A percentile compares a stretch with the other conserved stretches of the same genome.
These are phyloP conservation scores for Hypoxylon sp. DNA, from an alignment of 2,329 filamentous ascomycete genomes.

Conservation along the genomic window DNA sequence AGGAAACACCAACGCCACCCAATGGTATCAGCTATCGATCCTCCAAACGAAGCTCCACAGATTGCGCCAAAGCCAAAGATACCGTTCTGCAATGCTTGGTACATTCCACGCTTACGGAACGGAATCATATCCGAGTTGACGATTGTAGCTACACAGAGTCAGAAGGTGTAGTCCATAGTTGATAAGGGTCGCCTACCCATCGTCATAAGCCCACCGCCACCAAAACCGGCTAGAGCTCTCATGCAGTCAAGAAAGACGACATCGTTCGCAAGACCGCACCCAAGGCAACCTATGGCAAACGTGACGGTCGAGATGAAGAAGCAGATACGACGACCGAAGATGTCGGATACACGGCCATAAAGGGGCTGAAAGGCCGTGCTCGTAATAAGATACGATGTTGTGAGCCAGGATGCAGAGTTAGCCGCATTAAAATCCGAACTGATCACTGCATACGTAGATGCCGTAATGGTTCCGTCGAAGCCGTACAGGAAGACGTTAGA, in stretches of 20 bases:
- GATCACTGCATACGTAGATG: slow-evolving; percentile 79
- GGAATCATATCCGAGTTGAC: slow-evolving; percentile 75
- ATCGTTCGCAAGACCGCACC: slow-evolving; percentile 71
- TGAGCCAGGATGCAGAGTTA: slow-evolving; percentile 80
- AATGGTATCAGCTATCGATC: slow-evolving; percentile 71
- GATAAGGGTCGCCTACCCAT: slow-evolving; percentile 65
- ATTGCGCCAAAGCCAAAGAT: slow-evolving; percentile 73
- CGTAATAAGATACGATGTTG: slow-evolving; percentile 78
- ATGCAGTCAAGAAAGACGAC: slow-evolving; percentile 73
- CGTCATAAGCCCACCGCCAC: slow-evolving; percentile 75
- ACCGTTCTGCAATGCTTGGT: slow-evolving; percentile 71
- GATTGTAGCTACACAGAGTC: slow-evolving; percentile 59
- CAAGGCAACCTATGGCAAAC: slow-evolving; percentile 73
- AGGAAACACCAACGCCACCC: slow-evolving; percentile 78
- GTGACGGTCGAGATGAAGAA: slow-evolving; percentile 74
- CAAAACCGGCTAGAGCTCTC: slow-evolving; percentile 75
- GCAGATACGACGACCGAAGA: slow-evolving; percentile 71
- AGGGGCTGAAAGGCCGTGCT: slow-evolving; percentile 79
- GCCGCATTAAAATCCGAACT: slow-evolving; percentile 79
- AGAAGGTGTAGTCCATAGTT: slow-evolving; percentile 40
- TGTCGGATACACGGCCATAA: slow-evolving; percentile 78
- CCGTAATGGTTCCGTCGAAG: slow-evolving; percentile 80
- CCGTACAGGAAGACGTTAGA: slow-evolving; percentile 74
- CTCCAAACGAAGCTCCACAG: slow-evolving; percentile 73
- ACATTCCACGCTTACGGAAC: slow-evolving; percentile 67